These are phyloP conservation scores for Suillus placidus DNA, from an alignment of 768 basidiomycete species.

Conservation along the genomic window DNA sequence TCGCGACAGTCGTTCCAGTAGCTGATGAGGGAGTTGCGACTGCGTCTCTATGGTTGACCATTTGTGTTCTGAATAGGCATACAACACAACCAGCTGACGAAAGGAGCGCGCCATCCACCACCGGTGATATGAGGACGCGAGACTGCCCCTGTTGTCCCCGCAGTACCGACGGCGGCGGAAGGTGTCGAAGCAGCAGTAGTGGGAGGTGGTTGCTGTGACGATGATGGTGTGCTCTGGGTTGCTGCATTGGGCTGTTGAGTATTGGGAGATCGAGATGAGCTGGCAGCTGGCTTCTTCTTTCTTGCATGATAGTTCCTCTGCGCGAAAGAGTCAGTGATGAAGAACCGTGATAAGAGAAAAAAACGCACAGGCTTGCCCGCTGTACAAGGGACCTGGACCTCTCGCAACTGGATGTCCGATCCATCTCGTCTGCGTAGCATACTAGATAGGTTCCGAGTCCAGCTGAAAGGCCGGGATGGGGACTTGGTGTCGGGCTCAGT, in stretches of 20 bases:
- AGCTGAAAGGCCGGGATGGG: neutral
- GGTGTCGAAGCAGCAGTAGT: neutral
- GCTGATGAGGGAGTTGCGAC: no score
- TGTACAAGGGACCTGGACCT: neutral
- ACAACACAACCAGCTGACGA: neutral
- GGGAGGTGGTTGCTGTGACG: neutral
- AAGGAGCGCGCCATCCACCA: neutral
- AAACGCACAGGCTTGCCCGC: neutral
- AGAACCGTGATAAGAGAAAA: neutral
- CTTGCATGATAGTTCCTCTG: neutral
- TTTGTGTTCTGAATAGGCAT: neutral
- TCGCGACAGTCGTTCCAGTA: neutral
- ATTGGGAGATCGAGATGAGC: neutral
- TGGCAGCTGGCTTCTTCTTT: neutral
- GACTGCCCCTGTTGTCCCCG: neutral
- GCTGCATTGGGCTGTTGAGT: neutral
- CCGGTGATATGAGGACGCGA: neutral
- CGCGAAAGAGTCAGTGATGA: neutral
- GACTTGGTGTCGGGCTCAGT: neutral
- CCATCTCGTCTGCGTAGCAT: neutral
- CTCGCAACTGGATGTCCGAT: neutral
- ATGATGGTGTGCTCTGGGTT: neutral
- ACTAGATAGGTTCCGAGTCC: neutral
- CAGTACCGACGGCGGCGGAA: neutral
- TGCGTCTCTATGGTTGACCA: neutral